These are phyloP conservation scores for Acanthamoeba quina DNA, from an alignment of 208 protist species.

Conservation along the genomic window DNA sequence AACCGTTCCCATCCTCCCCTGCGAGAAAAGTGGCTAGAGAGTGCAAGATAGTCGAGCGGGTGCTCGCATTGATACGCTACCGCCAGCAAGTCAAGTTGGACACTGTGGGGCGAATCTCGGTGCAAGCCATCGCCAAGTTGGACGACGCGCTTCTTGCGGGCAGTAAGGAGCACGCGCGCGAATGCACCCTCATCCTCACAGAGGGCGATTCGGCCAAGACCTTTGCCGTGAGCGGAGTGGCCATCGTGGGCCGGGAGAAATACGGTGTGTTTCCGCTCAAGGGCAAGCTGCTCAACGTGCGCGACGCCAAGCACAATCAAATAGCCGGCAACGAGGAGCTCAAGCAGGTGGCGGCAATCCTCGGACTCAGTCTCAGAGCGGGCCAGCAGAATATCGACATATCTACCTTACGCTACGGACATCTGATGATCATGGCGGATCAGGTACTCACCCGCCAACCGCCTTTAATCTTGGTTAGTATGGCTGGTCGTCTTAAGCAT, in stretches of 20 bases:
- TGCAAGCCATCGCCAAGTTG: slow-evolving; percentile 98
- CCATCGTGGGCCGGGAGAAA: slow-evolving; percentile 98
- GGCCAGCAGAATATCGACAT: slow-evolving; percentile 85
- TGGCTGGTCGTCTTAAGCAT: slow-evolving; percentile 5
- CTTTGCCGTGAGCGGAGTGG: slow-evolving; percentile 95
- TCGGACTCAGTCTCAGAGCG: slow-evolving; percentile 93
- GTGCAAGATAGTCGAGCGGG: too few species aligned
- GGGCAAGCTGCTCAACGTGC: too few species aligned
- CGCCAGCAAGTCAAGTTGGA: slow-evolving; percentile 92
- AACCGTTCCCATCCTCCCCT: too few species aligned
- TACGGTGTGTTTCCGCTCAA: slow-evolving; percentile 99
- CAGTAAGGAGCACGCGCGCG: slow-evolving; percentile 92
- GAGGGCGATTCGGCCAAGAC: slow-evolving; percentile 97
- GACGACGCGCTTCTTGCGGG: slow-evolving; percentile 99
- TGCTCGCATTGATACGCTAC: slow-evolving; percentile 97
- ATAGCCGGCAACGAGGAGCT: slow-evolving; percentile 97
- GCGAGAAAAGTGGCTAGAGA: too few species aligned
- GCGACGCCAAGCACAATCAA: slow-evolving; percentile 96
- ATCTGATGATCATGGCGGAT: slow-evolving; percentile 99
- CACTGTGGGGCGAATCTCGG: slow-evolving; percentile 90
- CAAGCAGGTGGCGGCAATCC: slow-evolving; percentile 89
- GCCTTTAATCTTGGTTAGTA: not conserved
- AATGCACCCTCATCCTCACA: too few species aligned
- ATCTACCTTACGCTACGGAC: slow-evolving; percentile 98
- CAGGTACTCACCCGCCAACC: slow-evolving; percentile 93